These are phyloP conservation scores for Camelina laxa DNA, from an alignment of 345 rosid genomes.

Conservation along the genomic window DNA sequence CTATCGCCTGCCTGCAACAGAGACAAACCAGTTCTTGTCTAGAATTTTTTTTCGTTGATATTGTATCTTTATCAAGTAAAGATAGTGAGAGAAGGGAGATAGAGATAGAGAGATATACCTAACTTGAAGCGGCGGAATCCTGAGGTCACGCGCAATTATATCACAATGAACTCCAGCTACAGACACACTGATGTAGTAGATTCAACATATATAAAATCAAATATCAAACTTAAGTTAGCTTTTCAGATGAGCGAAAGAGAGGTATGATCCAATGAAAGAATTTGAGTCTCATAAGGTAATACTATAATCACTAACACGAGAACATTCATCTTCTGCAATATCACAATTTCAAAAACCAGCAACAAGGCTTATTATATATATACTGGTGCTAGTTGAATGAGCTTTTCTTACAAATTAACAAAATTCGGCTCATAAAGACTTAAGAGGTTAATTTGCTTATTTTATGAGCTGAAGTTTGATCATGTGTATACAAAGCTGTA, in stretches of 20 bases:
- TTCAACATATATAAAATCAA: constrained; percentile 12
- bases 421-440: constrained; percentile 3
- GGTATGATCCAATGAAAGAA: neutral
- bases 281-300: constrained; percentile 5
- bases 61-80: neutral
- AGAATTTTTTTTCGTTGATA: neutral
- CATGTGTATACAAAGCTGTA: neutral
- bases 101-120: constrained; percentile 49
- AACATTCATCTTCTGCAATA: constrained; percentile 3
- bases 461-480: neutral
- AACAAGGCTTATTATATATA: neutral
- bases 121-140: constrained; percentile 63
- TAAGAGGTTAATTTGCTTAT: neutral
- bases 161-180: constrained; percentile 67
- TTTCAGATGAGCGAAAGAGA: neutral
- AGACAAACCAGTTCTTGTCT: constrained; percentile 15
- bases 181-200: constrained; percentile 48
- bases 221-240: constrained; percentile 2
- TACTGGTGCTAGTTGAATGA: neutral
- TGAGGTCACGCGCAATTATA: constrained; percentile 62
- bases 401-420: neutral
- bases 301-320: neutral
- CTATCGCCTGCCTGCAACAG: constrained; percentile 69
- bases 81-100: neutral
- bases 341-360: neutral